phyloP scores from a whole-genome alignment of 495 filamentous ascomycete genomes.

The Acidiella bohemica region DNA sequence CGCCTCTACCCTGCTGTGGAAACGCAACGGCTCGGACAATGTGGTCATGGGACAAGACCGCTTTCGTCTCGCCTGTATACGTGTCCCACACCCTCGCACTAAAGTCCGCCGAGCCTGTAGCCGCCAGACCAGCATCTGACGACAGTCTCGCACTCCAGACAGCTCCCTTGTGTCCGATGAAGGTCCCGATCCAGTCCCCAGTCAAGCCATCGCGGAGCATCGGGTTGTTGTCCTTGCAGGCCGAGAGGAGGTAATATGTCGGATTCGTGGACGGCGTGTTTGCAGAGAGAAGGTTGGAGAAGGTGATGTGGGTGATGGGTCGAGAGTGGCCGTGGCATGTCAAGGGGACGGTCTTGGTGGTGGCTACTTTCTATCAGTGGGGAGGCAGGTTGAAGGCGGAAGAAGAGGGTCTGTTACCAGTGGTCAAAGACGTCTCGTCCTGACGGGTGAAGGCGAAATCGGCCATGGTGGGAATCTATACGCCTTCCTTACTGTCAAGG shows the following conservation, averaged over 20 bases:
- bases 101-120: conserved; percentile 91
- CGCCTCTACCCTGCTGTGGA: conserved; percentile 56
- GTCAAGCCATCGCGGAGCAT: conserved; percentile 97
- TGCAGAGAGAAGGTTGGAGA: conserved; percentile 75
- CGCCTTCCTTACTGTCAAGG: no score
- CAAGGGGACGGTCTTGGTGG: conserved; percentile 68
- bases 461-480: conserved; percentile 13
- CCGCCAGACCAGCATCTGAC: conserved; percentile 72
- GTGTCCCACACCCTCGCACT: conserved; percentile 98
- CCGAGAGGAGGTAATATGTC: conserved; percentile 89
- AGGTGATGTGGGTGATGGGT: conserved; percentile 87
- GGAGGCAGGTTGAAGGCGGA: background rate
- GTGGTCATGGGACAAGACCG: conserved; percentile 78
- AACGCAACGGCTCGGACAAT: conserved; percentile 92
- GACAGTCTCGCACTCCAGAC: conserved; percentile 91
- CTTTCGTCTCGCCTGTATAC: conserved; percentile 77
- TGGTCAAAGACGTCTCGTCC: conserved; percentile 15
- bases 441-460: conserved; percentile 20
- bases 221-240: conserved; percentile 98
- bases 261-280: conserved; percentile 28
- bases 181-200: conserved; percentile 97
- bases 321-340: conserved; percentile 97
- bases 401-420: conserved; percentile 9
- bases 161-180: conserved; percentile 94
- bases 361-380: conserved; percentile 29